phyloP scores from a whole-genome alignment of 192 early-diverging fungal genomes.

The Polychytrium aggregatum region DNA sequence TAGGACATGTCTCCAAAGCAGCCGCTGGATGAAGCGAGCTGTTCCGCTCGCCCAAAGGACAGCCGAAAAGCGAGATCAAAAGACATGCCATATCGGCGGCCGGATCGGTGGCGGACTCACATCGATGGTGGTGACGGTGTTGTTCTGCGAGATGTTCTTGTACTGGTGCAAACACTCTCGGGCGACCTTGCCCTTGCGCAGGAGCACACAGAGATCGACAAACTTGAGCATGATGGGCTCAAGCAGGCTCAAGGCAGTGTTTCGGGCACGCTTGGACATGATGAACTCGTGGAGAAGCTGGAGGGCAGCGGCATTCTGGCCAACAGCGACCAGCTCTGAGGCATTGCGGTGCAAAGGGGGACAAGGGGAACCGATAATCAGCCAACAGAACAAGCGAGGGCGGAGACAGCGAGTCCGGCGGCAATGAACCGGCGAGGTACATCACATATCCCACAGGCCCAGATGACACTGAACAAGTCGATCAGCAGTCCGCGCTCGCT shows the following conservation, averaged over 20 bases:
- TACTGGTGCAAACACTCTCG: constrained; percentile 96
- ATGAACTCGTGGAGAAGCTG: constrained; percentile 85
- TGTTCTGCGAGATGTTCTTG: constrained; percentile 97
- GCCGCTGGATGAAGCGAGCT: background rate
- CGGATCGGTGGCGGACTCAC: no score
- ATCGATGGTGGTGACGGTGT: constrained; percentile 79
- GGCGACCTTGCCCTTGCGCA: constrained; percentile 79
- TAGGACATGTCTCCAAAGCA: no score
- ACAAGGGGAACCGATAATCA: background rate
- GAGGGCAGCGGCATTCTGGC: constrained; percentile 73
- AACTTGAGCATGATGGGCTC: constrained; percentile 94
- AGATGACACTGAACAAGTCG: background rate
- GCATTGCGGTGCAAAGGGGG: background rate
- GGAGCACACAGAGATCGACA: constrained; percentile 78
- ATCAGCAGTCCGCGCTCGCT: background rate
- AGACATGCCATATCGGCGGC: no score
- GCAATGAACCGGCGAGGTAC: background rate
- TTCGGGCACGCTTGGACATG: constrained; percentile 79
- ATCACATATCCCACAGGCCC: background rate
- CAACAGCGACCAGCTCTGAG: constrained; percentile 72
- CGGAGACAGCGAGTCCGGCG: constrained; percentile 1
- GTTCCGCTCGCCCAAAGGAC: background rate
- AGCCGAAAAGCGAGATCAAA: constrained; percentile 2
- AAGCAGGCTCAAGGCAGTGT: constrained; percentile 60
- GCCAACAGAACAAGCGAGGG: background rate